These are phyloP conservation scores for Ochetophila trinervis DNA, from an alignment of 306 rosid genomes.

Conservation along the genomic window DNA sequence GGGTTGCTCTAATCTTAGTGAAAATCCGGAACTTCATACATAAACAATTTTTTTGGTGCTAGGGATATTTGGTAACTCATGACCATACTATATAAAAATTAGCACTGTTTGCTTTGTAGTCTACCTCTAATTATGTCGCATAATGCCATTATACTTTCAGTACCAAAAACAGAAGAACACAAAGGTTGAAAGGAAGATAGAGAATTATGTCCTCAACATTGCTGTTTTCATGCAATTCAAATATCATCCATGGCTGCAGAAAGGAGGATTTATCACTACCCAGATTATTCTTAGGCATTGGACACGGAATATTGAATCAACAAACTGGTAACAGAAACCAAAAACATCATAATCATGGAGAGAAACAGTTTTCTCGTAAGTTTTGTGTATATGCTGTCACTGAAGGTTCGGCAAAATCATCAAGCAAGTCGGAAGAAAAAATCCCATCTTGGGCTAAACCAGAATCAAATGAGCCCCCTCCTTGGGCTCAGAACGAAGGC, in stretches of 20 bases:
- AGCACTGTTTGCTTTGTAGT: too few species aligned
- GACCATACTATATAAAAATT: too few species aligned
- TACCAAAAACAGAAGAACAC: slow-evolving; percentile 18
- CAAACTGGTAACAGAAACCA: slow-evolving; percentile 11
- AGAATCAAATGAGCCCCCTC: slow-evolving; percentile 87
- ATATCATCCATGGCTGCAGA: slow-evolving; percentile 13
- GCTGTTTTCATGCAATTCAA: slow-evolving; percentile 27
- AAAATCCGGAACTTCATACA: too few species aligned
- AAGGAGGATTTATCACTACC: slow-evolving; percentile 12
- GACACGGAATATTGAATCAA: slow-evolving; percentile 20
- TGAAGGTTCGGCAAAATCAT: slow-evolving; percentile 75
- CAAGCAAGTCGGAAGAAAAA: slow-evolving; percentile 71
- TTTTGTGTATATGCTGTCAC: slow-evolving; percentile 52
- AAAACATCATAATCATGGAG: background rate
- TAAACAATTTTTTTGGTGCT: too few species aligned
- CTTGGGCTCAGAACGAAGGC: slow-evolving; percentile 73
- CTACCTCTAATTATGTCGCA: too few species aligned
- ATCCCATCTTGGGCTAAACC: slow-evolving; percentile 88
- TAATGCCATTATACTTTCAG: background rate
- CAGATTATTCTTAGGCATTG: slow-evolving; percentile 26
- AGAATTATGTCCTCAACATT: slow-evolving; percentile 36
- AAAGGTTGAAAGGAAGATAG: slow-evolving; percentile 7
- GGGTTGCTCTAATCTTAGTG: too few species aligned
- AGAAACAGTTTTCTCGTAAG: slow-evolving; percentile 13
- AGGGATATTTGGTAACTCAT: too few species aligned